Evolutionary conservation across 2,329 filamentous ascomycete species (phyloP), one percentile per base, ranked within the genome.

Genomic region (Beauveria varroae): DNA sequence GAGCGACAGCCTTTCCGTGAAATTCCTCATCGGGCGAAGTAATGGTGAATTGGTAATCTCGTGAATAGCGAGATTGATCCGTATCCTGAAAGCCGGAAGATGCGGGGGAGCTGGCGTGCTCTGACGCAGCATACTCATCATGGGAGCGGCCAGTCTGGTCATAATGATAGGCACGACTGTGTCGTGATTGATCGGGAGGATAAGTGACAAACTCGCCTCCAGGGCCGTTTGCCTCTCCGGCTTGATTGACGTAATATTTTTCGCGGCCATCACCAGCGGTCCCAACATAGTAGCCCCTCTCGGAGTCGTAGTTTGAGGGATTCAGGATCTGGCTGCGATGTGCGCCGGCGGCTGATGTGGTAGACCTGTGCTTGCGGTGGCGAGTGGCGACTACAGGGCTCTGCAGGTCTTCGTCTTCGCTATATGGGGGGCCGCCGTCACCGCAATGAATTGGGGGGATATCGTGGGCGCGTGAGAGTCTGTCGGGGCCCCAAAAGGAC

Each of bases 1-100:
- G 80, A 7, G 95, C 95, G 30, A 99, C 91, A 12, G 92, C 93
- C 72, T 96, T 96, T 54, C 95, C 95, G 70, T 97, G 93, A 85
- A 97, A 97, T 73, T 98, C 92, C 75, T 98, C 93, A 72, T 98
- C 95, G 5, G 93, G 92, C 16, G 91, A 96, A 18, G 91, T 93
- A 67, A 96, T 96, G 20, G 91, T 96, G 73, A 97, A 96, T 68
- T 96, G 90, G 72, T 96, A 97, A 74, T 96, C 91, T 66, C 90
- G 86, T 51, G 91, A 96, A 74, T 93, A 96, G 68, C 92, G 85
- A 60, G 87, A 90, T 71, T 91, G 83, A 69, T 92, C 87, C 67
- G 85, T 83, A 62, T 82, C 78, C 61, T 76, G 79, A 64, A 78
- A 81, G 34, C 79, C 80, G 1, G 85, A 83, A 9, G 85, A 88